A percentile compares a stretch with the other conserved stretches of the same genome.
Evolutionary conservation across 1,284 basidiomycete species (phyloP).

Genomic region (Trichosporon sp.): DNA sequence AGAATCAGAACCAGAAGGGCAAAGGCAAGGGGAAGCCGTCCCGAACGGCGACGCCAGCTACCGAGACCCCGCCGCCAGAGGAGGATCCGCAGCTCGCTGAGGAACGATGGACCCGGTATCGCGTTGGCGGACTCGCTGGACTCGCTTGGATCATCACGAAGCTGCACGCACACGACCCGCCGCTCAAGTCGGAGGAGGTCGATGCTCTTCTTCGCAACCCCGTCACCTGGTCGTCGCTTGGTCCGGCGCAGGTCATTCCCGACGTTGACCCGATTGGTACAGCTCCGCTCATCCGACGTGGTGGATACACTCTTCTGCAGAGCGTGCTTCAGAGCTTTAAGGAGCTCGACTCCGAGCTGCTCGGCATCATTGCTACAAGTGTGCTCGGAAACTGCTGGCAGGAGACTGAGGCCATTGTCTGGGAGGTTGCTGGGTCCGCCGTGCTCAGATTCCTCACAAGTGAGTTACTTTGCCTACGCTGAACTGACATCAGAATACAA

Average conservation of each 20-base stretch:
- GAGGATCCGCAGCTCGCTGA: constrained; percentile 47
- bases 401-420: constrained; percentile 64
- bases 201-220: constrained; percentile 30
- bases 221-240: constrained; percentile 36
- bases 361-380: constrained; percentile 54
- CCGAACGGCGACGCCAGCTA: constrained; percentile 11
- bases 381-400: constrained; percentile 69
- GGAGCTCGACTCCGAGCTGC: constrained; percentile 25
- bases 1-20: constrained; percentile 17
- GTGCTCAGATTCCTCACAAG: constrained; percentile 63
- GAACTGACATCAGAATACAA: constrained; percentile 52
- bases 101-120: constrained; percentile 65
- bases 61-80: constrained; percentile 18
- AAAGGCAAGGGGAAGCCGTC: constrained; percentile 12
- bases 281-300: constrained; percentile 41
- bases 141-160: constrained; percentile 54
- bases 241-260: constrained; percentile 5
- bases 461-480: constrained; percentile 39
- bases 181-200: constrained; percentile 24
- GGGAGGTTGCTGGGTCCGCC: constrained; percentile 62
- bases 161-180: constrained; percentile 19
- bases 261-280: constrained; percentile 15
- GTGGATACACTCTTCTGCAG: constrained; percentile 35
- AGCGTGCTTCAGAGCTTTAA: constrained; percentile 10
- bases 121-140: constrained; percentile 66